A percentile compares a stretch with the other conserved stretches of the same genome.
Evolutionary conservation across 1,284 basidiomycete species (phyloP).

Genomic region (Ustilago hordei): DNA sequence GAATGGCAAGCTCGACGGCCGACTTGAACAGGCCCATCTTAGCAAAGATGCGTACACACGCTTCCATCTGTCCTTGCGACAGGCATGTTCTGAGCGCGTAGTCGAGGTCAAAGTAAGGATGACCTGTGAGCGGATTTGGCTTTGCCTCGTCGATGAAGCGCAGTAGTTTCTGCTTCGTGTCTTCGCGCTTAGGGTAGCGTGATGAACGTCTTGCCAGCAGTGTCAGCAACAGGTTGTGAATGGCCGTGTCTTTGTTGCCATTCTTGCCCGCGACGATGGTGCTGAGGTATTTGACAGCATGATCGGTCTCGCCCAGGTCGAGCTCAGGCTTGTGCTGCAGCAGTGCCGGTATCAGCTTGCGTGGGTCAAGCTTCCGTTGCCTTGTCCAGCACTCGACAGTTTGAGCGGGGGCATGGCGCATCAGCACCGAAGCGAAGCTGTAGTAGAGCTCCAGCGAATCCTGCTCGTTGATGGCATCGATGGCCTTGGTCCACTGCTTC

Average conservation of each 20-base stretch:
- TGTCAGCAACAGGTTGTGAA: conserved; percentile 94
- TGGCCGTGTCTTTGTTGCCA: conserved; percentile 82
- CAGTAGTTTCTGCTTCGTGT: conserved; percentile 82
- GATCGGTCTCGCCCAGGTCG: conserved; percentile 73
- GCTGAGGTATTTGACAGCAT: conserved; percentile 85
- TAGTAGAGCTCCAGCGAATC: conserved; percentile 89
- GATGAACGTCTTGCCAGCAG: conserved; percentile 75
- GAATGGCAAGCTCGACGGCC: conserved; percentile 91
- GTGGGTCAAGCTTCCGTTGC: conserved; percentile 81
- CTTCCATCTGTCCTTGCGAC: conserved; percentile 79
- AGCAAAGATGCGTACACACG: conserved; percentile 96
- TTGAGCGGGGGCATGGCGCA: conserved; percentile 85
- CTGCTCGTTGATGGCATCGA: conserved; percentile 83
- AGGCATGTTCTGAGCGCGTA: conserved; percentile 92
- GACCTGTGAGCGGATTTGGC: conserved; percentile 80
- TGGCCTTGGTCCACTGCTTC: conserved; percentile 90
- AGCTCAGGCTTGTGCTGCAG: conserved; percentile 78
- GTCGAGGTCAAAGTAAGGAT: conserved; percentile 95
- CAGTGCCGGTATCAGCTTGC: conserved; percentile 88
- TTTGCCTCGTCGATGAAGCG: conserved; percentile 88
- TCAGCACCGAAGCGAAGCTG: conserved; percentile 86
- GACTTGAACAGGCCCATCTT: conserved; percentile 98
- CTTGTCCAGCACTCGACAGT: conserved; percentile 93
- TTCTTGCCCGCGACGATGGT: conserved; percentile 84
- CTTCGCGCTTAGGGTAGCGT: conserved; percentile 16